Base-by-base conservation (phyloP, 176 grass and related monocot species). In the Oryza brachyantha region DNA sequence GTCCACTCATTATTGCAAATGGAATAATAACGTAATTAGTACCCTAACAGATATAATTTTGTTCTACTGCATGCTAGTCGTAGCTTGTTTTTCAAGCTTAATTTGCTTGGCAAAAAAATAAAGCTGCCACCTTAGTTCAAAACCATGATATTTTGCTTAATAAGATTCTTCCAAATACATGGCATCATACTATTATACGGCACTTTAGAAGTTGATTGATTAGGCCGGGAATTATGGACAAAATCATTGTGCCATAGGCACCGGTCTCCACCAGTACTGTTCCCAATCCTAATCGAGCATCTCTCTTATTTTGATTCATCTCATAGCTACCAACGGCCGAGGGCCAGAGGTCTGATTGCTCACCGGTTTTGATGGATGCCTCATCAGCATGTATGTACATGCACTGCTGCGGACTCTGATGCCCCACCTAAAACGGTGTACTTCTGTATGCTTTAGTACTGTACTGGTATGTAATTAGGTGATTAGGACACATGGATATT, bases 161-260 rank as follows among this genome's bases (percentile, higher is more conserved):
- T n/a, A n/a, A n/a, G 66, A 64, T 64, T 64, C 71, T 59, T 29
- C 64, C 64, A 11, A 64, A 65, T 43, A 25, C 58, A 61, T 5
- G 52, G 75, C n/a, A 80, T 6, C 43, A 70, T 42, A 31, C 31
- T 27, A 52, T n/a, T n/a, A 52, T 52, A 52, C 48, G 19, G 22
- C 5, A 0, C 34, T 13, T 12, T 38, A 80, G 79, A 83, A 88
- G 64, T 40, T 28, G 61, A 68, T 74, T 40, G 32, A 81, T 84
- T 29, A 46, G 16, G 45, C 35, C 57, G 68, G n/a, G 21, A 73
- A 66, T 73, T 65, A 42, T 74, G 61, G 76, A 59, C 34, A 66
- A 77, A 85, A 85, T 79, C 34, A 79, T 85, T 73, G 73, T 28
- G 75, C 60, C 37, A 58, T 55, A 52, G 27, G 50, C 64, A 60